Conservation (phyloP, 805 yeast species). For the Torulaspora delbrueckii region DNA sequence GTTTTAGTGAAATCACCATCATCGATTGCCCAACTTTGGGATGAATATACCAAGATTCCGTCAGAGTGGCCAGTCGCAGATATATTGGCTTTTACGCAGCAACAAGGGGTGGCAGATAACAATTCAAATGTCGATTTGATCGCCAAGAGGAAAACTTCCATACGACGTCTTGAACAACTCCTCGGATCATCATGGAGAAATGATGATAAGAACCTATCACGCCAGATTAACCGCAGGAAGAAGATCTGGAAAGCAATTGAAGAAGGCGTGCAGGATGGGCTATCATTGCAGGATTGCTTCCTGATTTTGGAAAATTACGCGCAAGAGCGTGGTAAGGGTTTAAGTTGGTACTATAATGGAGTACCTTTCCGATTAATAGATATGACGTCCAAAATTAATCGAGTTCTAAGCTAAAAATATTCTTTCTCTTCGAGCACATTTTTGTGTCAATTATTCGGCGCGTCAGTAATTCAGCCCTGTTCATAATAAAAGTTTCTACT, state of each 20-base stretch:
- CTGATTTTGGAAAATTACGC: slow-evolving; percentile 23
- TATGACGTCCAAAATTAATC: slow-evolving; percentile 3
- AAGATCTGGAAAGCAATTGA: slow-evolving; percentile 32
- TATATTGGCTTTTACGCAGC: slow-evolving; percentile 19
- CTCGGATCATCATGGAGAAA: slow-evolving; percentile 32
- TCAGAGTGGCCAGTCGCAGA: slow-evolving; percentile 27
- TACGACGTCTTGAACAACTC: slow-evolving; percentile 23
- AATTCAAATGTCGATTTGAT: slow-evolving; percentile 15
- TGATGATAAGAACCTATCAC: slow-evolving; percentile 30
- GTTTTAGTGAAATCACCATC: slow-evolving; percentile 29
- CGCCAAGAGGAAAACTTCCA: slow-evolving; percentile 23
- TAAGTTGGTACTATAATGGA: slow-evolving; percentile 31
- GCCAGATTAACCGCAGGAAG: slow-evolving; percentile 33
- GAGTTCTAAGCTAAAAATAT: neutral
- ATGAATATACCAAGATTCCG: slow-evolving; percentile 30
- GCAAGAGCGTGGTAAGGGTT: slow-evolving; percentile 22
- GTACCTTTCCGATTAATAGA: slow-evolving; percentile 27
- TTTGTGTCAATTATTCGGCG: neutral
- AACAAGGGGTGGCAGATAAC: slow-evolving; percentile 13
- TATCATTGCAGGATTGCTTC: slow-evolving; percentile 24
- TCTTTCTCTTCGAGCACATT: neutral
- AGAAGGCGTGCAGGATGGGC: slow-evolving; percentile 25
- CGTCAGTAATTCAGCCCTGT: slow-evolving; percentile 4
- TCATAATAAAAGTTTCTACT: neutral
- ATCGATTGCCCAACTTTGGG: slow-evolving; percentile 29